phyloP scores from a whole-genome alignment of 768 basidiomycete genomes.

The Trametes cinnabarina region DNA sequence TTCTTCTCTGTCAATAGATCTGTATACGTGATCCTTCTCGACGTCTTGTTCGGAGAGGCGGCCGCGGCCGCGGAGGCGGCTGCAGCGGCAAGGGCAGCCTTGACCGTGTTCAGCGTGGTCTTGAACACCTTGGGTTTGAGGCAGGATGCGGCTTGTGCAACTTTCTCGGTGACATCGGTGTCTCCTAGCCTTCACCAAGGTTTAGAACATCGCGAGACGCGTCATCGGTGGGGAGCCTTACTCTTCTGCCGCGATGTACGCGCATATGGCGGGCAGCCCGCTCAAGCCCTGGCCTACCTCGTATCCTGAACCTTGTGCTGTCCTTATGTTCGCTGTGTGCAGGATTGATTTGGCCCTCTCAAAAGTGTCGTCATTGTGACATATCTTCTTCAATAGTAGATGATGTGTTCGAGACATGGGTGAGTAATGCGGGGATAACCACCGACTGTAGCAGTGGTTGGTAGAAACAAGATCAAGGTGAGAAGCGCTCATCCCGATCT shows the following conservation, averaged over 20 bases:
- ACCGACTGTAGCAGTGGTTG: background rate
- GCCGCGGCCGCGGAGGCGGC: slow-evolving; percentile 4
- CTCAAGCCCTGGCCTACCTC: slow-evolving; percentile 37
- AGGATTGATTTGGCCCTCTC: slow-evolving; percentile 35
- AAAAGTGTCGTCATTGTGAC: slow-evolving; percentile 35
- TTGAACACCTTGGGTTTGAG: slow-evolving; percentile 29
- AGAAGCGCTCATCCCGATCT: background rate
- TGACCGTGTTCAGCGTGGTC: slow-evolving; percentile 26
- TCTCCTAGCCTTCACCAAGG: slow-evolving; percentile 25
- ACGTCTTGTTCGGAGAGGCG: background rate
- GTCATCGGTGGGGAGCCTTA: slow-evolving; percentile 19
- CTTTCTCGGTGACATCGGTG: slow-evolving; percentile 28
- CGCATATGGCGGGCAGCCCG: slow-evolving; percentile 50
- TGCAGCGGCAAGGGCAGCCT: slow-evolving; percentile 21
- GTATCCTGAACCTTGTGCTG: slow-evolving; percentile 49
- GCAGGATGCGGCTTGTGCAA: slow-evolving; percentile 35
- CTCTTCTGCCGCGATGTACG: slow-evolving; percentile 49
- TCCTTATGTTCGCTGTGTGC: slow-evolving; percentile 39
- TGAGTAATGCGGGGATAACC: background rate
- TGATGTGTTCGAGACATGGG: slow-evolving; percentile 31
- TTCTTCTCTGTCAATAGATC: slow-evolving; percentile 10
- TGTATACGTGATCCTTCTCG: slow-evolving; percentile 14
- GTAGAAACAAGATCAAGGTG: background rate
- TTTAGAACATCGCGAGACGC: background rate
- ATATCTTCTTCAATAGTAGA: slow-evolving; percentile 25